phyloP scores from a whole-genome alignment of 352 stramenopile genomes.

The Lagenidium giganteum region DNA sequence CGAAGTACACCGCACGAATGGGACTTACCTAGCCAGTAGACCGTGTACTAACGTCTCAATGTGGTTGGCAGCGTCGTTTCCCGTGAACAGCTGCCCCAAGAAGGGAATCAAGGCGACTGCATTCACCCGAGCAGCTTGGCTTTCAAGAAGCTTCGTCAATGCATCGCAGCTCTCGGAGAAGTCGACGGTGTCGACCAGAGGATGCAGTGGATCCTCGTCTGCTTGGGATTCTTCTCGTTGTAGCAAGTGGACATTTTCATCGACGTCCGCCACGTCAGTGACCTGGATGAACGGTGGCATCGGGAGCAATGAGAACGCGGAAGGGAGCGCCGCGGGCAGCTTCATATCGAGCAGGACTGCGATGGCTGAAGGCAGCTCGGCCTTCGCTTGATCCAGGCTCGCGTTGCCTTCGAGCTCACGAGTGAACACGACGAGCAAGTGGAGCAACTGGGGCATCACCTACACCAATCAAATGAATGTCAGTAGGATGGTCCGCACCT shows the following conservation, averaged over 20 bases:
- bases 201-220: background rate
- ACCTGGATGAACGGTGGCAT: constrained; percentile 56
- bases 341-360: constrained; percentile 54
- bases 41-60: constrained; percentile 2
- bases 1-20: background rate
- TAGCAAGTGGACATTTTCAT: constrained; percentile 20
- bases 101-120: too few species aligned
- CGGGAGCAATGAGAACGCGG: constrained; percentile 45
- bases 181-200: background rate
- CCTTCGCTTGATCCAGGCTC: background rate
- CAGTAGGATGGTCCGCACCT: constrained; percentile 1
- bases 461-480: constrained; percentile 3
- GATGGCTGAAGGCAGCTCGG: constrained; percentile 48
- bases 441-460: constrained; percentile 39
- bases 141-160: too few species aligned
- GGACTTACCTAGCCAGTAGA: constrained; percentile 18
- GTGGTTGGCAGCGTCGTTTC: too few species aligned
- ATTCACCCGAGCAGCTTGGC: too few species aligned
- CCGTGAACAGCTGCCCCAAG: too few species aligned
- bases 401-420: background rate
- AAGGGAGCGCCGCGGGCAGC: constrained; percentile 24
- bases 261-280: constrained; percentile 30
- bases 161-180: constrained; percentile 1
- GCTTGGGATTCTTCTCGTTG: constrained; percentile 12
- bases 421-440: constrained; percentile 1